phyloP scores from a whole-genome alignment of 129 eudicot species.

The Kitagawia praeruptora region DNA sequence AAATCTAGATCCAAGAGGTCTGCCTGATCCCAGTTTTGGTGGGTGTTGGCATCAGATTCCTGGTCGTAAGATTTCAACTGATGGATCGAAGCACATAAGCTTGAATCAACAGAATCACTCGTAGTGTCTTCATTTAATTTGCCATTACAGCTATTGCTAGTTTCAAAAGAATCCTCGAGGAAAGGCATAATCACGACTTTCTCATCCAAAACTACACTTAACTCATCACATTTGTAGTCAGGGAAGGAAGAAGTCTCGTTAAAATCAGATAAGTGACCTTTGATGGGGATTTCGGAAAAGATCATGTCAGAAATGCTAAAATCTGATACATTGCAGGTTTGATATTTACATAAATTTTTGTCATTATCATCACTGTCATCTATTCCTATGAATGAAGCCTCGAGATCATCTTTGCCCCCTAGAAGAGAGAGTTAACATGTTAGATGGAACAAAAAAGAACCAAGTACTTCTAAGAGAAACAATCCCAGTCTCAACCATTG shows the following conservation, averaged over 20 bases:
- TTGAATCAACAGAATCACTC: conserved; percentile 43
- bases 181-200: conserved; percentile 55
- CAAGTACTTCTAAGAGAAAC: not conserved
- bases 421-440: conserved; percentile 5
- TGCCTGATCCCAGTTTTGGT: conserved; percentile 50
- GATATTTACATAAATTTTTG: conserved; percentile 49
- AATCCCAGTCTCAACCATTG: not conserved
- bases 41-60: conserved; percentile 41
- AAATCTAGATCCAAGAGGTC: conserved; percentile 84
- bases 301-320: conserved; percentile 83
- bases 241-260: conserved; percentile 35
- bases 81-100: conserved; percentile 60
- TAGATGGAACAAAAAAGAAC: not conserved
- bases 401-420: conserved; percentile 47
- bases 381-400: conserved; percentile 15
- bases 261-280: conserved; percentile 26
- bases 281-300: conserved; percentile 50
- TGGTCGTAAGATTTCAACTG: conserved; percentile 58
- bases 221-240: conserved; percentile 62
- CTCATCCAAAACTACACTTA: conserved; percentile 56
- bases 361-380: conserved; percentile 51
- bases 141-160: conserved; percentile 20
- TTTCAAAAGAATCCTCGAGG: conserved; percentile 52
- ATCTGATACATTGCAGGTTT: conserved; percentile 71
- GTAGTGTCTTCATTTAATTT: conserved; percentile 32